phyloP scores from a whole-genome alignment of 2,329 filamentous ascomycete genomes.

The Gnomoniopsis smithogilvyi region DNA sequence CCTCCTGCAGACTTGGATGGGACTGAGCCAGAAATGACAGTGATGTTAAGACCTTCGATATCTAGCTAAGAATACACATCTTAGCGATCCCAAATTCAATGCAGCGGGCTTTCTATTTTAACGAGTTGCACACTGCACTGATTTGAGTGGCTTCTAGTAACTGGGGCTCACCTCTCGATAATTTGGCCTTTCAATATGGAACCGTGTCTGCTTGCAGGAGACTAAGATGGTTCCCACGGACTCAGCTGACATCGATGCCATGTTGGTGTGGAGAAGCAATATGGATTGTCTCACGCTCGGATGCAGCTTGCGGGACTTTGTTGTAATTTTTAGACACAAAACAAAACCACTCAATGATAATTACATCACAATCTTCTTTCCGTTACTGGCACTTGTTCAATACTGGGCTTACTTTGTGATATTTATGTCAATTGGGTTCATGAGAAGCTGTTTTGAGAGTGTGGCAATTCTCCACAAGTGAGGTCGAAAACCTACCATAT shows the following conservation, averaged over 20 bases:
- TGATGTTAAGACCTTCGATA: conserved; percentile 70
- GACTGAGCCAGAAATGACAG: conserved; percentile 45
- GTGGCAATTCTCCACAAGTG: neutral
- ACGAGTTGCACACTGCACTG: neutral
- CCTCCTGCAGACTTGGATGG: conserved; percentile 3
- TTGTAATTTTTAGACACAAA: neutral
- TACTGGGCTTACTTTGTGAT: neutral
- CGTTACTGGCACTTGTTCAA: too few species aligned
- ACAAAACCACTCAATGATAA: neutral
- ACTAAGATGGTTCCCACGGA: conserved; percentile 55
- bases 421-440: neutral
- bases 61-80: conserved; percentile 48
- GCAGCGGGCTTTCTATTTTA: too few species aligned
- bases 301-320: neutral
- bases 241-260: conserved; percentile 48
- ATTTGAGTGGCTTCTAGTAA: neutral
- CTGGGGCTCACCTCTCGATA: conserved; percentile 48
- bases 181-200: conserved; percentile 55
- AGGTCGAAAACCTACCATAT: neutral
- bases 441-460: too few species aligned
- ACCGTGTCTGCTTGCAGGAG: conserved; percentile 65
- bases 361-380: too few species aligned
- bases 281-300: too few species aligned
- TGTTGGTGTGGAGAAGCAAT: conserved; percentile 21
- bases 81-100: neutral